These are phyloP conservation scores for Groenewaldozyma salmanticensis DNA, from an alignment of 805 yeast species.

Conservation along the genomic window DNA sequence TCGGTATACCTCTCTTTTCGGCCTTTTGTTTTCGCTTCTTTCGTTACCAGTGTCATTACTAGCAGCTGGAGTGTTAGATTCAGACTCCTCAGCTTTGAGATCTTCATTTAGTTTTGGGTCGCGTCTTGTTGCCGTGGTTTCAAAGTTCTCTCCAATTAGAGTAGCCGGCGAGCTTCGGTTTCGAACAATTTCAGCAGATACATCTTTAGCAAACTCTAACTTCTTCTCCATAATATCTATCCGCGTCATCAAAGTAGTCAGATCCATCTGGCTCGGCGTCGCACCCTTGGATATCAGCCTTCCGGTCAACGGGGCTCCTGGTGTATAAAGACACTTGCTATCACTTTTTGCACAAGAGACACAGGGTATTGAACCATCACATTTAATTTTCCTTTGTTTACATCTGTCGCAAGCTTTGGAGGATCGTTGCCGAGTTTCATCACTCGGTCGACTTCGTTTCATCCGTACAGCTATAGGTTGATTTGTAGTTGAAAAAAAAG, in stretches of 20 bases:
- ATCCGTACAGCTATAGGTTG: no score
- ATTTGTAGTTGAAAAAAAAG: no score
- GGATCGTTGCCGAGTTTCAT: conserved; percentile 23
- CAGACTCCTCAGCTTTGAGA: not conserved
- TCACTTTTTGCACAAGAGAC: conserved; percentile 34
- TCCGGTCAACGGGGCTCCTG: not conserved
- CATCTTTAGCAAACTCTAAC: not conserved
- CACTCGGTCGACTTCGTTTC: not conserved
- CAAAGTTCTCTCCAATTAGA: not conserved
- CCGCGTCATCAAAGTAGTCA: not conserved
- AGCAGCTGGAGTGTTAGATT: not conserved
- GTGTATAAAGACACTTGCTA: conserved; percentile 14
- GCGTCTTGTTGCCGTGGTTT: no score
- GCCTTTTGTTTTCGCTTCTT: no score
- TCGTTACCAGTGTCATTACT: not conserved
- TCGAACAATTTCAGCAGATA: no score
- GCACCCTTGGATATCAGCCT: not conserved
- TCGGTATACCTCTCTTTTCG: not conserved
- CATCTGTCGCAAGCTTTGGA: conserved; percentile 49
- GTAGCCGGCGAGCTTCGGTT: not conserved
- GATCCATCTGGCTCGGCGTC: not conserved
- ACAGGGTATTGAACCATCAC: conserved; percentile 47
- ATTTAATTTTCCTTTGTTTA: conserved; percentile 45
- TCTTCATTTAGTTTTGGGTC: no score
- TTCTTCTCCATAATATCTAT: not conserved